Base-by-base conservation (phyloP, 2,329 filamentous ascomycete species). In the Penicillium crustosum region DNA sequence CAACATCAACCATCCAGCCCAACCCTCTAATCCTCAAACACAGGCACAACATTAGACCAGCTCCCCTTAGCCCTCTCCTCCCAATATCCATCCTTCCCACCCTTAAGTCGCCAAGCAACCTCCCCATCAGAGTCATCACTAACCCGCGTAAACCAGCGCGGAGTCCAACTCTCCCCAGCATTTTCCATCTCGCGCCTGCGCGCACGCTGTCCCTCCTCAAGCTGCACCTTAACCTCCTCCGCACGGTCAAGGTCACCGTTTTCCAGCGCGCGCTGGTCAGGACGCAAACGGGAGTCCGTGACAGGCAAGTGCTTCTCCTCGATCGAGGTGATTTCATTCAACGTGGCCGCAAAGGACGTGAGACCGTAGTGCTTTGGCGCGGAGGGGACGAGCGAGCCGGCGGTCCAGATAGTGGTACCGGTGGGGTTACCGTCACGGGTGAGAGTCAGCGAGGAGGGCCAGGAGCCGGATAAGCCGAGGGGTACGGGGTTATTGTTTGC, bases 1-100 rank as follows among this genome's bases (percentile, higher is more conserved):
- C 35, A 48, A 36, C 7, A 55, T 44, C 39, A 36, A 61, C 6
- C 7, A 33, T 23, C 47, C 29, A 43, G 13, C 33, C 19, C 8
- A 31, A 33, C 6, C 15, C n/a, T 54, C 23, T 53, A 71, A 36
- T 69, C 56, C 58, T 81, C 73, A 69, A 87, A 84, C 48, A 88
- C 81, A 54, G 82, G 77, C 57, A 79, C 74, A 41, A 86, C 79
- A 7, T 79, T 80, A 9, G 75, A 75, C 91, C 90, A 96, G 55
- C 79, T 79, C 1, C 87, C 87, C 62, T 79, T 84, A 3, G 81
- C 82, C 60, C 93, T 84, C 76, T 91, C 88, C 71, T 96, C 93
- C 94, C 94, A 99, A 76, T 99, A 99, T 9, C 91, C 88, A 19
- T 95, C 91, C 75, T 89, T 92, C 21, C 92, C 91, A 3, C 81